phyloP scores from a whole-genome alignment of 306 rosid genomes.

The Inga leiocalycina region DNA sequence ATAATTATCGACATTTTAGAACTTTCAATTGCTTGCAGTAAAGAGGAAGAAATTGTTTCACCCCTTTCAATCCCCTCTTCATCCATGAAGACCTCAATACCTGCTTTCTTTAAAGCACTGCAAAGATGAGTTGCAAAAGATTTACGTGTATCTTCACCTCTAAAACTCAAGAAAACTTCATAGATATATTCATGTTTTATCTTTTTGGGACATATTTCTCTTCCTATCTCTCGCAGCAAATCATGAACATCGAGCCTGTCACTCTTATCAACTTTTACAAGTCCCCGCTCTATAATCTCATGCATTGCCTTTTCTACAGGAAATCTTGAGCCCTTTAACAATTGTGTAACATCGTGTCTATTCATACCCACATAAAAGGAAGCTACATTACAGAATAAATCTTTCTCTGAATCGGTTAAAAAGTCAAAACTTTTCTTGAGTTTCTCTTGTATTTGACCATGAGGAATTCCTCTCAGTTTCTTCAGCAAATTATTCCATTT shows the following conservation, averaged over 20 bases:
- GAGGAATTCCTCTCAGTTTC: not conserved
- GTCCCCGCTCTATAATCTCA: not conserved
- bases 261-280: not conserved
- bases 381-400: not conserved
- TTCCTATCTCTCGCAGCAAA: not conserved
- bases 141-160: constrained; percentile 11
- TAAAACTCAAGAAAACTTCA: not conserved
- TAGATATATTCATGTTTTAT: not conserved
- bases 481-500: not conserved
- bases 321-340: not conserved
- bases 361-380: not conserved
- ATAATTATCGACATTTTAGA: constrained; percentile 1
- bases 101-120: not conserved
- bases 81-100: not conserved
- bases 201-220: not conserved
- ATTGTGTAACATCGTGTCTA: not conserved
- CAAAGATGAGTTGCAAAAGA: not conserved
- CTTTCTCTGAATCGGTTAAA: not conserved
- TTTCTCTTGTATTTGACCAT: not conserved
- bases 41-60: not conserved
- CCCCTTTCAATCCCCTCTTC: not conserved
- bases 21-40: not conserved
- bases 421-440: not conserved
- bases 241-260: not conserved
- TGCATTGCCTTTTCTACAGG: not conserved